Evolutionary conservation across 2,329 filamentous ascomycete genomes (phyloP).

Genomic region (Cytospora piceae): DNA sequence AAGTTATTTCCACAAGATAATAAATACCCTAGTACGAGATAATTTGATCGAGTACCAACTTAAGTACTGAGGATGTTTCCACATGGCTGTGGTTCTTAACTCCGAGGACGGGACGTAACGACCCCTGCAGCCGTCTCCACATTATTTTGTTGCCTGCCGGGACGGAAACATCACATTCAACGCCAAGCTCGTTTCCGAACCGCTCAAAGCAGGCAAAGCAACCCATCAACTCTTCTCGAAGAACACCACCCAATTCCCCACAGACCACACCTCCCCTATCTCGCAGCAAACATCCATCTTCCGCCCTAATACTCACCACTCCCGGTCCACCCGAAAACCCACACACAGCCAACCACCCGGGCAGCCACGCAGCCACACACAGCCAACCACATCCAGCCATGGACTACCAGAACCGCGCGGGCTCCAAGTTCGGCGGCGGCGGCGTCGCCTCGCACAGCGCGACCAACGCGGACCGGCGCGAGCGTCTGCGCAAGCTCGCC

Average conservation of each 20-base stretch:
- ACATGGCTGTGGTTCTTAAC: too few relatives aligned
- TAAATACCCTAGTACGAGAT: too few relatives aligned
- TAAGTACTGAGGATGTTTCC: too few relatives aligned
- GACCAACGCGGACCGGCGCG: conserved; percentile 94
- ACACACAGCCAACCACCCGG: not conserved
- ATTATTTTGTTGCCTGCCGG: not conserved
- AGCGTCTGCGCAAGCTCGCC: conserved; percentile 95
- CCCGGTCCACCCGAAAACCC: not conserved
- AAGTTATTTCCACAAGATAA: too few relatives aligned
- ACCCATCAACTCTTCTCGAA: not conserved
- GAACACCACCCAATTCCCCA: too few relatives aligned
- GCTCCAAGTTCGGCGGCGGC: conserved; percentile 96
- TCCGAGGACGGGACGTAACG: too few relatives aligned
- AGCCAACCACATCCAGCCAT: conserved; percentile 42
- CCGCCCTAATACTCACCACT: too few relatives aligned
- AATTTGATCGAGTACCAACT: too few relatives aligned
- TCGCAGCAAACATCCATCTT: too few relatives aligned
- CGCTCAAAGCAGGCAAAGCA: not conserved
- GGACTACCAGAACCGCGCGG: conserved; percentile 88
- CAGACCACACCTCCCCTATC: too few relatives aligned
- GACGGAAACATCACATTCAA: not conserved
- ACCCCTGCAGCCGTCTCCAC: not conserved
- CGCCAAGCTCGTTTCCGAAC: not conserved
- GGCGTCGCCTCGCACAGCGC: conserved; percentile 92
- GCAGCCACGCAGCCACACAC: not conserved